A percentile compares a stretch with the other conserved stretches of the same genome.
Evolutionary conservation across 371 early-diverging fungal species (phyloP).

Genomic region (Fennellomyces sp.): DNA sequence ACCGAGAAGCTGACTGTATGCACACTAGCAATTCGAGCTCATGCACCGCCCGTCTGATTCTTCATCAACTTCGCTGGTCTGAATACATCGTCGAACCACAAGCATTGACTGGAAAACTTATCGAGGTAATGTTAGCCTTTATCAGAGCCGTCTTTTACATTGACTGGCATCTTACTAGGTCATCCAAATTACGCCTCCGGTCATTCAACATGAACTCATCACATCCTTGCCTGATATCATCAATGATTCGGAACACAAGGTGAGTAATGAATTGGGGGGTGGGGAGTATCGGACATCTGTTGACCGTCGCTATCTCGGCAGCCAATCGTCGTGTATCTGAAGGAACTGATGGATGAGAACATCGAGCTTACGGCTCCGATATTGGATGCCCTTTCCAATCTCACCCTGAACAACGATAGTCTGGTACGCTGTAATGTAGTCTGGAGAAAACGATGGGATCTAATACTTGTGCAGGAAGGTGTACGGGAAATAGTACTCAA

Average conservation of each 20-base stretch:
- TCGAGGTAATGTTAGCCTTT: slow-evolving; percentile 53
- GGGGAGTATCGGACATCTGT: neutral
- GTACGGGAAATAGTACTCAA: slow-evolving; percentile 63
- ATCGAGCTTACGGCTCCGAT: slow-evolving; percentile 71
- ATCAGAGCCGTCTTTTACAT: neutral
- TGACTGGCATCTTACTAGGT: slow-evolving; percentile 35
- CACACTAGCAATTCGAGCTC: slow-evolving; percentile 53
- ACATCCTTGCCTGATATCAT: slow-evolving; percentile 76
- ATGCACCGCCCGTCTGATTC: slow-evolving; percentile 63
- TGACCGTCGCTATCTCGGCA: slow-evolving; percentile 8
- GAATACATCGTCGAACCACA: slow-evolving; percentile 75
- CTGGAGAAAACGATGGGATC: neutral
- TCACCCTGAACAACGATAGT: slow-evolving; percentile 60
- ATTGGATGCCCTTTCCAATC: slow-evolving; percentile 75
- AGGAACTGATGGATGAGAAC: slow-evolving; percentile 65
- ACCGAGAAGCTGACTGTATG: no score
- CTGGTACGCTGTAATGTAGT: slow-evolving; percentile 30
- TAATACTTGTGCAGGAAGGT: slow-evolving; percentile 32
- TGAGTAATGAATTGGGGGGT: slow-evolving; percentile 11
- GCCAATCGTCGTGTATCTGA: slow-evolving; percentile 64
- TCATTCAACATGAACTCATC: slow-evolving; percentile 79
- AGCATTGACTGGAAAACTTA: slow-evolving; percentile 62
- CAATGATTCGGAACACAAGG: slow-evolving; percentile 75
- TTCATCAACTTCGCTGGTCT: slow-evolving; percentile 81
- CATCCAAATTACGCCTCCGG: slow-evolving; percentile 61